Conservation (phyloP, 2,329 filamentous ascomycete species). For the Fonsecaea multimorphosa region DNA sequence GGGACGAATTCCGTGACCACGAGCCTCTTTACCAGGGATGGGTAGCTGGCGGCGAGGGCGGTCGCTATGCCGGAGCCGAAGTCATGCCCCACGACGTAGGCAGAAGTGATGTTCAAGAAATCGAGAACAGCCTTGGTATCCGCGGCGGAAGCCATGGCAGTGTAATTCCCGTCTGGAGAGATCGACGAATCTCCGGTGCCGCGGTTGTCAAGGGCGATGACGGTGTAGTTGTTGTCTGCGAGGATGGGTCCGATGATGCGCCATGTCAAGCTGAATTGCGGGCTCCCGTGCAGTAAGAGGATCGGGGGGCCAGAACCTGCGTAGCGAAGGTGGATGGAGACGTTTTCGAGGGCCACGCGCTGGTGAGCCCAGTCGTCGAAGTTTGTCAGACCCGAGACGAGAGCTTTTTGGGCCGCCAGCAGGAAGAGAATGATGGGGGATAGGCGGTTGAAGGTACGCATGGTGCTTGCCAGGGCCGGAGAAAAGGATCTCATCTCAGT, state of each 20-base stretch:
- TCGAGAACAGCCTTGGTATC: slow-evolving; percentile 20
- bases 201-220: slow-evolving; percentile 53
- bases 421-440: neutral
- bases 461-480: neutral
- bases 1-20: slow-evolving; percentile 51
- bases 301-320: slow-evolving; percentile 50
- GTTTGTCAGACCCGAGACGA: neutral
- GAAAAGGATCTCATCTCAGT: neutral
- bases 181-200: slow-evolving; percentile 52
- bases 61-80: slow-evolving; percentile 54
- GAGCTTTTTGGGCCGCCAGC: neutral
- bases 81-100: slow-evolving; percentile 55
- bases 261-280: slow-evolving; percentile 50
- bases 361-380: slow-evolving; percentile 36
- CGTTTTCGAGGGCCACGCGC: slow-evolving; percentile 43
- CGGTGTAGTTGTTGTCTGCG: slow-evolving; percentile 50
- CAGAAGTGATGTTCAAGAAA: slow-evolving; percentile 20
- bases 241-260: slow-evolving; percentile 50
- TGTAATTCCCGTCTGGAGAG: slow-evolving; percentile 50
- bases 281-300: slow-evolving; percentile 52
- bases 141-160: slow-evolving; percentile 43
- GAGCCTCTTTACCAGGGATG: slow-evolving; percentile 46
- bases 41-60: slow-evolving; percentile 50
- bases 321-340: slow-evolving; percentile 54
- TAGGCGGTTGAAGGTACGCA: neutral